Base-by-base conservation (phyloP, 1,284 basidiomycete genomes). In the Ceratobasidium sp. region DNA sequence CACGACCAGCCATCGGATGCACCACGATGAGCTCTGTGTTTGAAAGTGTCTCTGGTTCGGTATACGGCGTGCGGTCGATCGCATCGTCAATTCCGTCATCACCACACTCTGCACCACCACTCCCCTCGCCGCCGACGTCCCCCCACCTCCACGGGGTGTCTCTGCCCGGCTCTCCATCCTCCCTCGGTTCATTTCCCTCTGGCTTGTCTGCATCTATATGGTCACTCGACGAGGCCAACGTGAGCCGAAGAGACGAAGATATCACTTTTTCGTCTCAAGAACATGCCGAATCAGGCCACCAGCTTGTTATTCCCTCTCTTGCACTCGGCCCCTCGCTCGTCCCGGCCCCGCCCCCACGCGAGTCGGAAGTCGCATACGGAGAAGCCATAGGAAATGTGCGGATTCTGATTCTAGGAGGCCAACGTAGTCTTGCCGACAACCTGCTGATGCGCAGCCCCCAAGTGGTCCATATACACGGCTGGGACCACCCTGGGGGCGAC, bases 241-340 rank as follows among this genome's bases (percentile, higher is more conserved):
- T 55, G 52, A 13, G 29, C 42, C 49, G 67, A 69, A 8, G 34
- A 25, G 27, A 54, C 27, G 50, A 57, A 27, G 52, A 42, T 2
- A 29, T 38, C 1, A 52, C 67, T 29, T 71, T 71, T 53, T 71
- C 70, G 50, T 69, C 56, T 32, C 56, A 69, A 43, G 67, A 71
- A 12, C 70, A 71, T 25, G 58, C 67, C n/a, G 67, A 69, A 40
- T 58, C 67, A 7, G 58, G 35, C 15, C 67, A 56, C 12, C 56
- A 71, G 25, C 52, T 71, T 7, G 64, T 71, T n/a, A 42, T 71
- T 27, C 70, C 70, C 1, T 69, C 70, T 10, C 52, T 71, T 31
- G 53, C 57, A 29, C 57, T 71, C 27, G 47, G 56, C n/a, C 55
- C 62, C 12, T 45, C 70, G 15, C 47, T 55, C 35, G 31, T 62